phyloP scores from a whole-genome alignment of 2,329 filamentous ascomycete species.

The Aspergillus sojae region DNA sequence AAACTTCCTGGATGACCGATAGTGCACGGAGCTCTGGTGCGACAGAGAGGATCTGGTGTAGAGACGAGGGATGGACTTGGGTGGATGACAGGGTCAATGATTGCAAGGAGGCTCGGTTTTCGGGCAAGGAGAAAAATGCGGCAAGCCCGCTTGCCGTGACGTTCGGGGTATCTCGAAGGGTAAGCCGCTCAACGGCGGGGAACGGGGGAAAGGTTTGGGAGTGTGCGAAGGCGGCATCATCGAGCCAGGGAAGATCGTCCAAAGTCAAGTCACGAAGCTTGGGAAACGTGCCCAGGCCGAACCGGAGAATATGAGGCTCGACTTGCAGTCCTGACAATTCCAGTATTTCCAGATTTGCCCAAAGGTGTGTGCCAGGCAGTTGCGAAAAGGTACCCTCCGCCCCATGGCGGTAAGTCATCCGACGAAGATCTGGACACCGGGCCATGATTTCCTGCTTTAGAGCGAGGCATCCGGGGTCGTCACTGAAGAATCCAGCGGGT shows the following conservation, averaged over 20 bases:
- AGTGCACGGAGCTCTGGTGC: constrained; percentile 50
- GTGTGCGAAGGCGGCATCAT: constrained; percentile 74
- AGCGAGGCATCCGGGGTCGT: constrained; percentile 73
- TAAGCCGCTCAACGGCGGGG: constrained; percentile 72
- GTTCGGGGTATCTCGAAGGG: constrained; percentile 70
- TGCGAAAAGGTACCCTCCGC: constrained; percentile 76
- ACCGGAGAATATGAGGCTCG: constrained; percentile 57
- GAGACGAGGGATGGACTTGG: constrained; percentile 56
- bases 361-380: constrained; percentile 59
- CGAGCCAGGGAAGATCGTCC: constrained; percentile 68
- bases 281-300: constrained; percentile 68
- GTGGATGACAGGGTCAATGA: constrained; percentile 73
- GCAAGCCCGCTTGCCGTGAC: constrained; percentile 73
- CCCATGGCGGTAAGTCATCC: constrained; percentile 83
- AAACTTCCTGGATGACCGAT: constrained; percentile 59
- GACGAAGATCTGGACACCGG: constrained; percentile 78
- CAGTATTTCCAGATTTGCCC: constrained; percentile 46
- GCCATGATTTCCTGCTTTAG: constrained; percentile 83
- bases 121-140: constrained; percentile 65
- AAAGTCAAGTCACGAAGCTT: constrained; percentile 75
- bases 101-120: constrained; percentile 63
- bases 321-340: constrained; percentile 43
- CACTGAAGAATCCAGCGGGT: constrained; percentile 82
- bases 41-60: constrained; percentile 47
- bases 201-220: constrained; percentile 70